phyloP scores from a whole-genome alignment of 2,329 filamentous ascomycete species.

The Ceratocystis albifundus region DNA sequence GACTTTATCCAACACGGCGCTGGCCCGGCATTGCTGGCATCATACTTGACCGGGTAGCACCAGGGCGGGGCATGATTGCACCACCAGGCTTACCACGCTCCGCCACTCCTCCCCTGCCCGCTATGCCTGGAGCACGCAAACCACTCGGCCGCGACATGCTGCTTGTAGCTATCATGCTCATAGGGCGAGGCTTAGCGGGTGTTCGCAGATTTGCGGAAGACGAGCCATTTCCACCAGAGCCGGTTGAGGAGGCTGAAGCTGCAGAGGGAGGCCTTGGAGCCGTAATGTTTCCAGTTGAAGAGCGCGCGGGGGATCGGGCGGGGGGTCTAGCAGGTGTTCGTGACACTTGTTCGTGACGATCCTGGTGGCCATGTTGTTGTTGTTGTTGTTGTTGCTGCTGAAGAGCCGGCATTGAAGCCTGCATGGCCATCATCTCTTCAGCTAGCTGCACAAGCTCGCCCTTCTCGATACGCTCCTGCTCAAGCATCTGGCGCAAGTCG shows the following conservation, averaged over 20 bases:
- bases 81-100: slow-evolving; percentile 37
- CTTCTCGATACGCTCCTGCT: slow-evolving; percentile 70
- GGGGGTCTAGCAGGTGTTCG: slow-evolving; percentile 24
- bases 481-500: slow-evolving; percentile 51
- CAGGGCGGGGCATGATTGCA: slow-evolving; percentile 41
- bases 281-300: slow-evolving; percentile 13
- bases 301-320: slow-evolving; percentile 25
- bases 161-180: slow-evolving; percentile 38
- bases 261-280: slow-evolving; percentile 19
- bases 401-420: slow-evolving; percentile 33
- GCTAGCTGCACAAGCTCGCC: slow-evolving; percentile 69
- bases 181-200: slow-evolving; percentile 31
- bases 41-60: slow-evolving; percentile 51
- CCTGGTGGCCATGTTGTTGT: slow-evolving; percentile 23
- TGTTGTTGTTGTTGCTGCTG: slow-evolving; percentile 25
- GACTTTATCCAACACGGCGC: slow-evolving; percentile 29
- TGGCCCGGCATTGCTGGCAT: slow-evolving; percentile 74
- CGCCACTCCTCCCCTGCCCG: slow-evolving; percentile 28
- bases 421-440: slow-evolving; percentile 71
- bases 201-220: slow-evolving; percentile 24
- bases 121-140: slow-evolving; percentile 47
- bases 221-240: slow-evolving; percentile 17
- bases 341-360: slow-evolving; percentile 26
- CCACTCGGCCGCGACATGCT: slow-evolving; percentile 47
- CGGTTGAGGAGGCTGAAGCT: slow-evolving; percentile 21